A percentile compares a stretch with the other conserved stretches of the same genome.
phyloP scores from a whole-genome alignment of 257 asterid species.

The Nicotiana tabacum region DNA sequence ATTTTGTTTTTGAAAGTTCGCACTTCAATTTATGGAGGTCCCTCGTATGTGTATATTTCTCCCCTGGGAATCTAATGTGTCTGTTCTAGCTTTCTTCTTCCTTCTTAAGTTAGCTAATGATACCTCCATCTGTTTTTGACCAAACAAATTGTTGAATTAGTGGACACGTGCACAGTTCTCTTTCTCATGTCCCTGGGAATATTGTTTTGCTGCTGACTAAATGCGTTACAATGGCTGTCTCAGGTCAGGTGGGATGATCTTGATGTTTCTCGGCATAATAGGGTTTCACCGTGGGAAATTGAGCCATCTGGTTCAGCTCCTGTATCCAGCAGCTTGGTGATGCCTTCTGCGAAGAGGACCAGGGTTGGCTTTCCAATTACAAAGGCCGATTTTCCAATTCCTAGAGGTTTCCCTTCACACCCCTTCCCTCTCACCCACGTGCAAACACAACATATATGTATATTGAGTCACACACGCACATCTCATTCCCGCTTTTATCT shows the following conservation, averaged over 20 bases:
- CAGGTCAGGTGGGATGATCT: slow-evolving; percentile 98
- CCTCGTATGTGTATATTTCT: background rate
- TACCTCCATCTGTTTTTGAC: background rate
- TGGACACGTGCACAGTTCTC: background rate
- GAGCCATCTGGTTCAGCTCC: slow-evolving; percentile 60
- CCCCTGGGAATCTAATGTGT: background rate
- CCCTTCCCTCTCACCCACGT: background rate
- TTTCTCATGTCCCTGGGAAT: background rate
- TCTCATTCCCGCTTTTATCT: background rate
- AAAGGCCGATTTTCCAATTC: slow-evolving; percentile 46
- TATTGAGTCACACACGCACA: background rate
- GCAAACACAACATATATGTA: background rate
- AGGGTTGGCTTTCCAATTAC: slow-evolving; percentile 54
- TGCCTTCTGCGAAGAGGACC: slow-evolving; percentile 72
- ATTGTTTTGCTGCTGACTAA: background rate
- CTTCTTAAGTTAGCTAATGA: background rate
- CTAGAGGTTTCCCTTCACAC: slow-evolving; percentile 36
- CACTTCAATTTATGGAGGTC: background rate
- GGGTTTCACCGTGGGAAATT: slow-evolving; percentile 99
- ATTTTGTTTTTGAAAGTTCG: background rate
- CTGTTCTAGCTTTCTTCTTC: background rate
- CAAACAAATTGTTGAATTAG: background rate
- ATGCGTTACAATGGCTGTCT: background rate
- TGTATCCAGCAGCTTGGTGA: slow-evolving; percentile 51
- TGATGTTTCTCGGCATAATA: slow-evolving; percentile 58